Evolutionary conservation across 2,329 filamentous ascomycete species (phyloP).

Genomic region (Calcarisporium arbuscula): DNA sequence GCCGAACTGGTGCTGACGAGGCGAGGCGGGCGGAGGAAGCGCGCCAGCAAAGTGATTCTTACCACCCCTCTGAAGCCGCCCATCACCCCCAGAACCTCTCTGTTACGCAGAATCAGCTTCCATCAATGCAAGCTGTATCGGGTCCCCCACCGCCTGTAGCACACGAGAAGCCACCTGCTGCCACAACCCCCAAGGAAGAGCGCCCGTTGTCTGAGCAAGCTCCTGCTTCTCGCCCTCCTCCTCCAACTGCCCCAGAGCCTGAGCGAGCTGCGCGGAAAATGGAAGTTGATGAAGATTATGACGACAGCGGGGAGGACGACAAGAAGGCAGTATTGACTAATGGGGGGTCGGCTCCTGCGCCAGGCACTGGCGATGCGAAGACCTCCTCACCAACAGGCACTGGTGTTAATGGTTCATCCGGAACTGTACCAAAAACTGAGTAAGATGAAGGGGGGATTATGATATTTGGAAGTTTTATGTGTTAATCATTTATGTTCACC

Average conservation of each 20-base stretch:
- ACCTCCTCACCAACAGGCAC: constrained; percentile 40
- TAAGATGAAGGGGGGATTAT: constrained; percentile 16
- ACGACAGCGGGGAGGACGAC: constrained; percentile 87
- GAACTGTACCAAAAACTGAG: constrained; percentile 41
- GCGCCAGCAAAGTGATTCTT: constrained; percentile 68
- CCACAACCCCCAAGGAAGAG: constrained; percentile 50
- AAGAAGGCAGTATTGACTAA: constrained; percentile 48
- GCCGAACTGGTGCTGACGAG: constrained; percentile 55
- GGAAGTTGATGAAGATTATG: constrained; percentile 96
- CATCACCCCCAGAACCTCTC: constrained; percentile 61
- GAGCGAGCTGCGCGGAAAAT: constrained; percentile 83
- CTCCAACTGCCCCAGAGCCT: constrained; percentile 60
- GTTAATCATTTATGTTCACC: constrained; percentile 9
- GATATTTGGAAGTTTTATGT: constrained; percentile 18
- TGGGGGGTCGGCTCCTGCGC: constrained; percentile 36
- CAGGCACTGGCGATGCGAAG: constrained; percentile 47
- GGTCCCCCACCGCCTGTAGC: constrained; percentile 47
- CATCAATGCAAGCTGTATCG: constrained; percentile 57
- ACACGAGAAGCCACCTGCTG: constrained; percentile 39
- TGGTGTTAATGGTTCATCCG: constrained; percentile 36
- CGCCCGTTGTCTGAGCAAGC: constrained; percentile 37
- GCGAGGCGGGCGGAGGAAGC: constrained; percentile 51
- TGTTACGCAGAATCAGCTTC: constrained; percentile 45
- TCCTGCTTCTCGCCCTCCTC: constrained; percentile 38
- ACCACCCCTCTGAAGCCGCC: constrained; percentile 88